Evolutionary conservation across 768 basidiomycete genomes (phyloP), one percentile per base, ranked within the genome.

Genomic region (Mycena kentingensis): DNA sequence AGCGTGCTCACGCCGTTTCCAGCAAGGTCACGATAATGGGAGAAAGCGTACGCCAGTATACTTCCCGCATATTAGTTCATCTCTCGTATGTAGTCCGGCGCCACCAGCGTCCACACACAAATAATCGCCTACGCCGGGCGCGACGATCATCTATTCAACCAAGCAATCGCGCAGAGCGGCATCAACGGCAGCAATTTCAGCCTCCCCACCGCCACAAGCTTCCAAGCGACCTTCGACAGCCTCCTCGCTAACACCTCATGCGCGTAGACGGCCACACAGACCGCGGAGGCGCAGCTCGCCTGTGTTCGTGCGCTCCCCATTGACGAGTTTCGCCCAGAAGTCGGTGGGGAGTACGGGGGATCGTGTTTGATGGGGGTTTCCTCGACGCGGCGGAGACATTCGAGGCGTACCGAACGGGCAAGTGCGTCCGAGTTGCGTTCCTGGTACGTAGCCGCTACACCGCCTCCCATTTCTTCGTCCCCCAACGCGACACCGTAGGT

Each of bases 101-200:
- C 67, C n/a, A 68, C 68, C 0, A 69, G 69, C 24, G 67, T 71
- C 11, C 60, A 65, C 28, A 61, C 67, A 43, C 71, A 73, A 37
- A 60, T 69, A 3, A 60, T 67, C 28, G 69, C 68, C 29, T 65
- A 70, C 31, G 67, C 25, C 15, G 54, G 54, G 22, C 28, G 54
- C 11, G 41, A 60, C 54, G 54, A 60, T 39, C 51, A 55, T 29
- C 29, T 55, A 21, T 60, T 60, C 46, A 52, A 55, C 44, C 53
- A 52, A 45, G 58, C 38, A 8, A 60, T 60, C 36, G 46, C 46
- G 3, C 42, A 60, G 32, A 58, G 58, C 27, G 58, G 54, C 21
- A 52, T 46, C 35, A 19, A n/a, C 25, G 51, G 51, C 15, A 46
- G 50, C 3, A 49, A 55, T 21, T 55, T 46, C 34, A 55, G 46